phyloP scores from a whole-genome alignment of 306 rosid species.

The Dryas octopetala region DNA sequence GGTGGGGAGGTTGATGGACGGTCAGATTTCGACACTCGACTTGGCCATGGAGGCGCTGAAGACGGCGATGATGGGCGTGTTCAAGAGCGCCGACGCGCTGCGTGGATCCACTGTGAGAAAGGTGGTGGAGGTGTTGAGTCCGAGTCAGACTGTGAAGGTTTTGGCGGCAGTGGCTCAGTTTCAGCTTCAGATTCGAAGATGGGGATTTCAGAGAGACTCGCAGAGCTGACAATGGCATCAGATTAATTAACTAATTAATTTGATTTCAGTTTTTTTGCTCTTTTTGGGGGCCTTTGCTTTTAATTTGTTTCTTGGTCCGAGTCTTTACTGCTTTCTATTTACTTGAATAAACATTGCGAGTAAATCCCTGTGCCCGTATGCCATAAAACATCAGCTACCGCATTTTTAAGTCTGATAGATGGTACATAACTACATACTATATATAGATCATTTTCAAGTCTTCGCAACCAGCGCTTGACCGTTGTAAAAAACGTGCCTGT shows the following conservation, averaged over 20 bases:
- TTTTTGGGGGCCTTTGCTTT: not conserved
- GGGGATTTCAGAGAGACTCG: slow-evolving; percentile 24
- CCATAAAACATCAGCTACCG: no score
- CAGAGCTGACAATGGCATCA: not conserved
- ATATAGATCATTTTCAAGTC: no score
- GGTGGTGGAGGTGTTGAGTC: slow-evolving; percentile 29
- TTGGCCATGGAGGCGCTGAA: slow-evolving; percentile 27
- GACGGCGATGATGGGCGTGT: slow-evolving; percentile 22
- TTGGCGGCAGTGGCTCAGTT: slow-evolving; percentile 32
- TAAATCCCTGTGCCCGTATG: no score
- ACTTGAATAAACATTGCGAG: no score
- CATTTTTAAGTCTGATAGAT: no score
- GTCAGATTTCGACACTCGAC: slow-evolving; percentile 19
- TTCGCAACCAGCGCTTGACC: no score
- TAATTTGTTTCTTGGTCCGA: no score
- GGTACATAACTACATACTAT: no score
- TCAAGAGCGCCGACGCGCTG: slow-evolving; percentile 26
- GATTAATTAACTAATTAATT: no score
- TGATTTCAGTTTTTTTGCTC: not conserved
- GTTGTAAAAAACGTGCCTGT: no score
- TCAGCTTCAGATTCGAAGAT: slow-evolving; percentile 31
- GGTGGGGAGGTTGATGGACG: slow-evolving; percentile 25
- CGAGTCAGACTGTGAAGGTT: slow-evolving; percentile 38
- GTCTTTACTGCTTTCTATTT: no score
- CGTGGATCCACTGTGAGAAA: slow-evolving; percentile 31